Evolutionary conservation across 495 filamentous ascomycete species (phyloP), one percentile per base, ranked within the genome.

Genomic region (Paragyromitra xinjiangensis): DNA sequence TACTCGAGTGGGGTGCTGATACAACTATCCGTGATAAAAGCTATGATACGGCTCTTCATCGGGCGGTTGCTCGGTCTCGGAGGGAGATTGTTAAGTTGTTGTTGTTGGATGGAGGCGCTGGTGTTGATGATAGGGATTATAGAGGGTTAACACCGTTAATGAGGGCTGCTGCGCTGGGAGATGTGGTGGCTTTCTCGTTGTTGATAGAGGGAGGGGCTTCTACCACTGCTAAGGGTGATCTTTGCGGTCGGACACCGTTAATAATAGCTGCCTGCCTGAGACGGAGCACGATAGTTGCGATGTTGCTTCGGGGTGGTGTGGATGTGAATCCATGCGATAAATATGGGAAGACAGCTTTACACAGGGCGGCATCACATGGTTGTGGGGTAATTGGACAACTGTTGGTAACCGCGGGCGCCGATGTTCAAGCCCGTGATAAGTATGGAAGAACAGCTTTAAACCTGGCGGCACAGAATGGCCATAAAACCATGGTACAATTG

Each of bases 401-500:
- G 8, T 7, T 53, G 3, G 50, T 53, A 19, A 19, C 16, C 50
- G 34, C 53, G n/a, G 55, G 67, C 11, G 55, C 42, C 24, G 37
- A 70, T 61, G 45, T 70, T 26, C 12, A 55, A 26, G 42, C 56
- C 24, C 53, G 67, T 40, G 53, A 59, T 12, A 26, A 12, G 8
- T 26, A 44, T n/a, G 26, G 58, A 29, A 70, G 44, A 6, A 70
- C 67, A 14, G 53, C 67, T 24, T 40, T 70, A 0, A 39, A 70
- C 48, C 29, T 59, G 55, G 22, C 67, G n/a, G 53, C 67, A 12
- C 19, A 55, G 44, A 40, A 50, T 29, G 53, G 53, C 11, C 53
- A 61, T 26, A 24, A 50, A 97, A 7, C 50, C n/a, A 53, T 22
- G 8, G 50, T 53, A 53, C 50, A 7, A n/a, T 53, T n/a, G 50